A percentile compares a stretch with the other conserved stretches of the same genome.
These are phyloP conservation scores for Pezicula rhizophila DNA, from an alignment of 2,329 filamentous ascomycete genomes.

Conservation along the genomic window DNA sequence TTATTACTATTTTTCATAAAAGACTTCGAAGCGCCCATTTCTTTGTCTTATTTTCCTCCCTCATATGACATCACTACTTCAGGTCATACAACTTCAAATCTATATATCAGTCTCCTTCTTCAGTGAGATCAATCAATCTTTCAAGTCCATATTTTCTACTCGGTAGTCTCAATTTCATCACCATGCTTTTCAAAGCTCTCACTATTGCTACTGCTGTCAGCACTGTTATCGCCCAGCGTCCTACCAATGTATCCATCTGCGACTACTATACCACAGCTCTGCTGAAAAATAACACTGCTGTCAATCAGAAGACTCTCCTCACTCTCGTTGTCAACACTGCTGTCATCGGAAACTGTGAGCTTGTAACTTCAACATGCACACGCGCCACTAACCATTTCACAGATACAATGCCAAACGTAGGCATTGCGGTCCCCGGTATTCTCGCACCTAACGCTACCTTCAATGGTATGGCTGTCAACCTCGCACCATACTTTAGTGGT, in stretches of 20 bases:
- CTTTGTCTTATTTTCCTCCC: too few species aligned
- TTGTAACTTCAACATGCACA: not conserved
- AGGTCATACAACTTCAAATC: too few species aligned
- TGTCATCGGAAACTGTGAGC: conserved; percentile 54
- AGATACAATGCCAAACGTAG: conserved; percentile 48
- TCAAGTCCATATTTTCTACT: too few species aligned
- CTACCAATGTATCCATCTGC: conserved; percentile 46
- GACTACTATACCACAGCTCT: conserved; percentile 59
- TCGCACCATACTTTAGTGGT: conserved; percentile 56
- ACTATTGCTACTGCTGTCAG: conserved; percentile 19
- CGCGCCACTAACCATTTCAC: conserved; percentile 1
- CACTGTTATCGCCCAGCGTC: conserved; percentile 37
- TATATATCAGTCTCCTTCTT: too few species aligned
- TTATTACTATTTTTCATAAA: too few species aligned
- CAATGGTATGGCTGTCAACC: conserved; percentile 46
- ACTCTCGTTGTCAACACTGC: conserved; percentile 56
- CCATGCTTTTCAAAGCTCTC: conserved; percentile 21
- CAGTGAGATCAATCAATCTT: too few species aligned
- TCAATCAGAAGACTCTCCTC: conserved; percentile 50
- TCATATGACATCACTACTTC: too few species aligned
- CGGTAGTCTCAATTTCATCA: not conserved
- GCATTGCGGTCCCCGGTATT: conserved; percentile 50
- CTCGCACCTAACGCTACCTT: conserved; percentile 39
- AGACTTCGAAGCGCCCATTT: too few species aligned
- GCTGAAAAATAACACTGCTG: conserved; percentile 51